Evolutionary conservation across 148 eudicot species (phyloP).

Genomic region (Chenopodium formosanum): DNA sequence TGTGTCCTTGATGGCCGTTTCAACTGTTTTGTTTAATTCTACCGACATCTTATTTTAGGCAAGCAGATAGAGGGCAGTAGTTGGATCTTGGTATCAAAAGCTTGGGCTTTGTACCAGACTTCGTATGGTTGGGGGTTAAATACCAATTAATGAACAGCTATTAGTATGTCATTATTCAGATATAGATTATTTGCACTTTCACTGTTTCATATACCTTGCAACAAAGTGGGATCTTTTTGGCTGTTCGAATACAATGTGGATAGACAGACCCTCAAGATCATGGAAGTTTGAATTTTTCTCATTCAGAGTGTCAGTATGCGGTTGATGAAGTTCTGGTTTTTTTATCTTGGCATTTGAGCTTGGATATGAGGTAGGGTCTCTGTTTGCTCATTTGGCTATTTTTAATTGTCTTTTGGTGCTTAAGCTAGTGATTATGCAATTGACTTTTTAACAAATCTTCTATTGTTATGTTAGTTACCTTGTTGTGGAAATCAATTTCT

Average conservation of each 20-base stretch:
- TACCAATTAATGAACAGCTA: slow-evolving; percentile 26
- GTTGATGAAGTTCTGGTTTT: slow-evolving; percentile 12
- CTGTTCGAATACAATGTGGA: slow-evolving; percentile 14
- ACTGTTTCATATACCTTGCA: slow-evolving; percentile 24
- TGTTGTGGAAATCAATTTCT: background rate
- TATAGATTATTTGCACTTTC: slow-evolving; percentile 29
- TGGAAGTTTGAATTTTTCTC: slow-evolving; percentile 12
- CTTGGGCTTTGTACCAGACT: slow-evolving; percentile 31
- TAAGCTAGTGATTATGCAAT: background rate
- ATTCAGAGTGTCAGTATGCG: slow-evolving; percentile 11
- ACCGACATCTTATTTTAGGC: slow-evolving; percentile 31
- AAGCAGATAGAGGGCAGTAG: slow-evolving; percentile 32
- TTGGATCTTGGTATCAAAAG: slow-evolving; percentile 38
- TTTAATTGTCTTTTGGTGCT: background rate
- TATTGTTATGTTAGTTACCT: background rate
- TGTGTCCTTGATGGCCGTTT: slow-evolving; percentile 33
- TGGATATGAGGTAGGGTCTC: slow-evolving; percentile 26
- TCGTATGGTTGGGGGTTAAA: slow-evolving; percentile 28
- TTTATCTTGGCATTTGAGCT: slow-evolving; percentile 3
- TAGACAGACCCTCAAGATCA: slow-evolving; percentile 24
- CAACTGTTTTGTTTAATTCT: slow-evolving; percentile 34
- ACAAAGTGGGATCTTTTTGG: slow-evolving; percentile 25
- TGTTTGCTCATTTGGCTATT: background rate
- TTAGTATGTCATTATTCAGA: slow-evolving; percentile 23
- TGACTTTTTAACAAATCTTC: background rate